These are phyloP conservation scores for Petasospora fabianii DNA, from an alignment of 1,139 yeast genomes.

Conservation along the genomic window DNA sequence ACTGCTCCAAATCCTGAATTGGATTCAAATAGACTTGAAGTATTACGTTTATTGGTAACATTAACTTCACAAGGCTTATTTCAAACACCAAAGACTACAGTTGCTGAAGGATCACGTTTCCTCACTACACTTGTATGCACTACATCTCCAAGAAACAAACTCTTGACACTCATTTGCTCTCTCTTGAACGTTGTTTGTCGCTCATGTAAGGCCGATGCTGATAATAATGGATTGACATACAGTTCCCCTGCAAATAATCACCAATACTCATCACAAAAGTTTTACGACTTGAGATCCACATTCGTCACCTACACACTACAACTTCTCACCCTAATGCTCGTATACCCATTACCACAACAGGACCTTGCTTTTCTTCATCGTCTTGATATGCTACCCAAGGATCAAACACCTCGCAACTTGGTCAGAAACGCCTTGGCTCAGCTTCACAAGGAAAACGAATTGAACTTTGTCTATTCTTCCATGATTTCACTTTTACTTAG, in stretches of 20 bases:
- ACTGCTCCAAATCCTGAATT: slow-evolving; percentile 45
- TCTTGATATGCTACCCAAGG: slow-evolving; percentile 29
- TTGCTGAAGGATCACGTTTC: slow-evolving; percentile 53
- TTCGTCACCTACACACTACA: slow-evolving; percentile 60
- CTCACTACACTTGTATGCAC: slow-evolving; percentile 52
- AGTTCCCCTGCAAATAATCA: slow-evolving; percentile 10
- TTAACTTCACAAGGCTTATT: slow-evolving; percentile 67
- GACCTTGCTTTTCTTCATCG: slow-evolving; percentile 45
- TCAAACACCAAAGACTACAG: slow-evolving; percentile 40
- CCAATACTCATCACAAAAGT: slow-evolving; percentile 17
- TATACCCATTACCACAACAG: slow-evolving; percentile 58
- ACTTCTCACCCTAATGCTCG: slow-evolving; percentile 56
- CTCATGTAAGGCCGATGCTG: slow-evolving; percentile 28
- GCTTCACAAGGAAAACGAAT: slow-evolving; percentile 51
- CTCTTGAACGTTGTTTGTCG: slow-evolving; percentile 58
- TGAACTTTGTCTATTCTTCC: slow-evolving; percentile 44
- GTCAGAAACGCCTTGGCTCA: slow-evolving; percentile 51
- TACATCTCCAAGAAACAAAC: slow-evolving; percentile 44
- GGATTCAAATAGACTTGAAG: slow-evolving; percentile 66
- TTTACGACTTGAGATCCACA: slow-evolving; percentile 38
- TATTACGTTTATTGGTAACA: slow-evolving; percentile 57
- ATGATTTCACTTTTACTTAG: slow-evolving; percentile 44
- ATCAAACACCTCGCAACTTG: slow-evolving; percentile 41
- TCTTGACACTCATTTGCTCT: slow-evolving; percentile 60
- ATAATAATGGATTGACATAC: slow-evolving; percentile 27